These are phyloP conservation scores for Rusavskia elegans DNA, from an alignment of 495 filamentous ascomycete genomes.

Conservation along the genomic window DNA sequence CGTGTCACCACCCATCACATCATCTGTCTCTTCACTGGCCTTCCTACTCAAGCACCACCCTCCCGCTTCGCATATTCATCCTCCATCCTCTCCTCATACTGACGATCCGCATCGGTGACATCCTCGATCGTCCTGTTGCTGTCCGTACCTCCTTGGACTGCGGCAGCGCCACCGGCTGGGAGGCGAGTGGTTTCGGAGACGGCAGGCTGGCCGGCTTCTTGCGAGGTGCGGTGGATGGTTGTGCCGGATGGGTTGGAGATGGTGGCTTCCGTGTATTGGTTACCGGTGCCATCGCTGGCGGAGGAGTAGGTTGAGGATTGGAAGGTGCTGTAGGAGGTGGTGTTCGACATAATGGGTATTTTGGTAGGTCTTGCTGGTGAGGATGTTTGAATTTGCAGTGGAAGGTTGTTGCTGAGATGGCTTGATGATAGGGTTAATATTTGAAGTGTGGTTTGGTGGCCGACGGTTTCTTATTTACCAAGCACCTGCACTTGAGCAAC, in stretches of 20 bases:
- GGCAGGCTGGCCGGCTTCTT: conserved; percentile 10
- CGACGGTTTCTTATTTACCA: not conserved
- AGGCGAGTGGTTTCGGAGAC: conserved; percentile 7
- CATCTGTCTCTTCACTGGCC: not conserved
- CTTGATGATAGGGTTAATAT: too few species aligned
- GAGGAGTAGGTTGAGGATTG: conserved; percentile 9
- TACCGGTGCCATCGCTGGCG: conserved; percentile 8
- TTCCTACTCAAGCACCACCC: conserved; percentile 17
- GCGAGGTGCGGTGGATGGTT: conserved; percentile 9
- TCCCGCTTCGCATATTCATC: conserved; percentile 25
- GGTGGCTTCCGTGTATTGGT: conserved; percentile 6
- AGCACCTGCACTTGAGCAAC: not conserved
- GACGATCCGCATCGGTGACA: conserved; percentile 8
- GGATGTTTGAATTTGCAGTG: not conserved
- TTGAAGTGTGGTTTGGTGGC: not conserved
- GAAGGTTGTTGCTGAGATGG: too few species aligned
- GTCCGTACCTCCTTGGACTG: conserved; percentile 1
- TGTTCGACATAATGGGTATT: too few species aligned
- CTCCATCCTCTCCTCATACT: conserved; percentile 17
- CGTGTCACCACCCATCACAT: not conserved
- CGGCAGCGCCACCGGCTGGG: conserved; percentile 4
- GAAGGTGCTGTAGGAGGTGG: conserved; percentile 8
- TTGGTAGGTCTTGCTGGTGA: not conserved
- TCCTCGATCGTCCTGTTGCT: conserved; percentile 5
- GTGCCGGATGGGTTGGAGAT: conserved; percentile 10